phyloP scores from a whole-genome alignment of 345 rosid species.

The Iberis pinnata region DNA sequence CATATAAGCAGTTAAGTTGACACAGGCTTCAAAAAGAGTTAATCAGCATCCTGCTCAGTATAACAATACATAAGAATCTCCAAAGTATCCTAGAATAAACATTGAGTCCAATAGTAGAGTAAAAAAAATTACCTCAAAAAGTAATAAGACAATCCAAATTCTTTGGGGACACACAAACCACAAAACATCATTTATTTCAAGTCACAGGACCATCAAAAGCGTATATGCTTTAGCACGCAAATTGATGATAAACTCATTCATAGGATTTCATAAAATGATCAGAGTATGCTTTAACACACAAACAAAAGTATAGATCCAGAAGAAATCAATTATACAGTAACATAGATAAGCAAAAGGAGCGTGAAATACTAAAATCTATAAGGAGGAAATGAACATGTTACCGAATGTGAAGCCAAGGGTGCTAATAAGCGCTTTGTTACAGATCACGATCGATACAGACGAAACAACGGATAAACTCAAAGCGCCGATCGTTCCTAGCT shows the following conservation, averaged over 20 bases:
- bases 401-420: slow-evolving; percentile 96
- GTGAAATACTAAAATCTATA: neutral
- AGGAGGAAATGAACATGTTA: slow-evolving; percentile 21
- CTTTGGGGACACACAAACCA: neutral
- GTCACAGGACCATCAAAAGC: neutral
- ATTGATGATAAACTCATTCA: no score
- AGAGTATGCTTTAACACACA: neutral
- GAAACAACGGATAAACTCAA: slow-evolving; percentile 93
- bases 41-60: slow-evolving; percentile 6
- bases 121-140: slow-evolving; percentile 4
- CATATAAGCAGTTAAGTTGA: slow-evolving; percentile 1
- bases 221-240: no score
- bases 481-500: slow-evolving; percentile 92
- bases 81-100: neutral
- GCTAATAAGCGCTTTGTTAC: slow-evolving; percentile 99
- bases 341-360: slow-evolving; percentile 4
- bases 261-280: no score
- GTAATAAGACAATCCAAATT: slow-evolving; percentile 5
- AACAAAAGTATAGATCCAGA: slow-evolving; percentile 4
- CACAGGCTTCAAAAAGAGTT: neutral
- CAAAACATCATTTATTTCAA: slow-evolving; percentile 1
- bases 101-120: slow-evolving; percentile 5
- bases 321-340: neutral
- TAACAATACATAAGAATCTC: neutral
- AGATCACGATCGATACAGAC: slow-evolving; percentile 94